Percentiles rank a stretch among this genome's conserved stretches.
Evolutionary conservation across 345 rosid species (phyloP).

Genomic region (Populus ilicifolia): DNA sequence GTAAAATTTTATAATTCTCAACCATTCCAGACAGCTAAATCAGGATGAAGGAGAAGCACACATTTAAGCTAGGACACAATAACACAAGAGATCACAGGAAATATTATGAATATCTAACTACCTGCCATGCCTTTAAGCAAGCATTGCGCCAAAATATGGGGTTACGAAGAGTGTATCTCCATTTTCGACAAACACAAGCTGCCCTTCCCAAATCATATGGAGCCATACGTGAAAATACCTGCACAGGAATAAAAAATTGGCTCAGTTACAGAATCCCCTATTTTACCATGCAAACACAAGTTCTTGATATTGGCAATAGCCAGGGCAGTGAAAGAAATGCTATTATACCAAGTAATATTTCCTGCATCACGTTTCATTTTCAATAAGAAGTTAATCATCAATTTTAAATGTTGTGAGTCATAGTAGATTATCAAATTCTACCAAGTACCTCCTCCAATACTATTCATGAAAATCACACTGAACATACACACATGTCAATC

Average conservation of each 20-base stretch:
- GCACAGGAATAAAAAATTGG: constrained; percentile 17
- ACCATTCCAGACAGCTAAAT: constrained; percentile 65
- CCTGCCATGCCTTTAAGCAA: constrained; percentile 96
- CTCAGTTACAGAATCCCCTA: background rate
- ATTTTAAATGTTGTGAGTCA: background rate
- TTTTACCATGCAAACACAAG: background rate
- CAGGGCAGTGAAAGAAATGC: background rate
- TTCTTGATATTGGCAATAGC: background rate
- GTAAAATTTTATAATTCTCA: constrained; percentile 77
- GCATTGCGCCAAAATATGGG: constrained; percentile 89
- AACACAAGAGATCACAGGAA: background rate
- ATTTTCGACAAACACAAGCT: constrained; percentile 83
- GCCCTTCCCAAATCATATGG: constrained; percentile 87
- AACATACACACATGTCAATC: too few relatives aligned
- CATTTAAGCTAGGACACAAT: background rate
- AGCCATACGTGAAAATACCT: constrained; percentile 82
- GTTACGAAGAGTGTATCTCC: constrained; percentile 90
- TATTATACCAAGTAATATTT: background rate
- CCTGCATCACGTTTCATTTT: background rate
- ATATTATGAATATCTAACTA: constrained; percentile 15
- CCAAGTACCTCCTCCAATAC: background rate
- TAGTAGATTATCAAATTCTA: background rate
- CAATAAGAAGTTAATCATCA: background rate
- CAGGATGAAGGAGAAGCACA: constrained; percentile 5
- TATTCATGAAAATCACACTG: background rate